Base-by-base conservation (phyloP, 2,329 filamentous ascomycete species). In the Scytalidium sp. region DNA sequence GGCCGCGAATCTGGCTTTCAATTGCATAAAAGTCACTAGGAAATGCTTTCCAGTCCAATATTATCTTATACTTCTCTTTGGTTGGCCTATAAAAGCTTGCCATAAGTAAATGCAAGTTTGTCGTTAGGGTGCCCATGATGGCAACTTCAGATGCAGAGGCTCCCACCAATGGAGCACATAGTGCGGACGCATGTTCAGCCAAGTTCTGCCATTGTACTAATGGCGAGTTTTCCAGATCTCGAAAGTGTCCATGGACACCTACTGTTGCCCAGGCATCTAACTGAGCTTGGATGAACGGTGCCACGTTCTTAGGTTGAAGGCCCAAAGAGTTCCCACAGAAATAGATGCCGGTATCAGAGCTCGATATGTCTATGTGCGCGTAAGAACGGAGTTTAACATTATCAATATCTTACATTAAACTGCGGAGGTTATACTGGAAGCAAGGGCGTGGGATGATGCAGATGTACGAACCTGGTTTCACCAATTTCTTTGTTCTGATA, bases 241-340 rank as follows among this genome's bases (percentile, higher is more conserved):
- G 79, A 67, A 95, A 96, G 71, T 96, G 91, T 0, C 91, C 91
- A 39, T 87, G 84, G 19, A 96, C 91, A 17, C 87, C 91, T 56
- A 94, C 87, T 0, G 84, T 86, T 0, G 86, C 86, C 91, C 92
- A 96, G 3, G 89, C 90, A 54, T 87, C 80, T 1, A 96, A 78
- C 58, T 95, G 90, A 4, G 83, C 79, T 42, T 84, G 74, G 54
- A 96, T 71, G 54, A 89, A 84, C 15, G 77, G 71, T 17, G 79
- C 75, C 0, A 85, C 84, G 13, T 79, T 79, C 54, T 80, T 83
- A 41, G 92, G 90, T 66, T 96, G 91, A 3, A 93, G 80, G 32
- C 91, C 91, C 1, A 96, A 79, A 0, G 90, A 96, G 72, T 96
- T 96, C 50, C 92, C 92, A 57, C 90, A 93, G 55, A 97, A 84